Evolutionary conservation across 345 rosid species (phyloP).

Genomic region (Gossypioides kirkii): DNA sequence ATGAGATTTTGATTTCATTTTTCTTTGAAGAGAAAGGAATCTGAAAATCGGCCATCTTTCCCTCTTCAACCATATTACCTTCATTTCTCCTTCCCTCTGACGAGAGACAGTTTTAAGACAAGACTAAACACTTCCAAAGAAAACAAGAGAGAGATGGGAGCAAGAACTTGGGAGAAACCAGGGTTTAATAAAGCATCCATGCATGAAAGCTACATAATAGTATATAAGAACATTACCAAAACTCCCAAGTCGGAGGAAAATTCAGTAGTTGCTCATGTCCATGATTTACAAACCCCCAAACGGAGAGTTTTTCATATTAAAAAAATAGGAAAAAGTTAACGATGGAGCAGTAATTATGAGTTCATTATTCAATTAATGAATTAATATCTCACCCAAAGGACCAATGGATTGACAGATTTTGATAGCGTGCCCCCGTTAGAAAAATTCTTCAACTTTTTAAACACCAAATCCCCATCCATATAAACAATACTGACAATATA

Average conservation of each 20-base stretch:
- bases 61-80: no score
- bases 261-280: no score
- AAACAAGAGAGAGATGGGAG: not conserved
- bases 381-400: not conserved
- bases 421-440: not conserved
- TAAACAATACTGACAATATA: not conserved
- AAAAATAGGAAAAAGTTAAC: not conserved
- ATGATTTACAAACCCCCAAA: not conserved
- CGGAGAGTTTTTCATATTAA: not conserved
- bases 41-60: no score
- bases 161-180: not conserved
- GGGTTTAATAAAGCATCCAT: not conserved
- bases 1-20: no score
- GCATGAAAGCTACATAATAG: no score
- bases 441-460: not conserved
- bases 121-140: no score
- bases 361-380: no score
- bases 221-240: no score
- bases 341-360: not conserved
- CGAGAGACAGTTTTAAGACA: no score
- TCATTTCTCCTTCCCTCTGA: no score
- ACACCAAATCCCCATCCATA: not conserved
- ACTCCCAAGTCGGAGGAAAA: no score
- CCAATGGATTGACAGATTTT: slow-evolving; percentile 1
- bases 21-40: no score